Evolutionary conservation across 1,139 yeast genomes (phyloP).

Genomic region (Scheffersomyces titani): DNA sequence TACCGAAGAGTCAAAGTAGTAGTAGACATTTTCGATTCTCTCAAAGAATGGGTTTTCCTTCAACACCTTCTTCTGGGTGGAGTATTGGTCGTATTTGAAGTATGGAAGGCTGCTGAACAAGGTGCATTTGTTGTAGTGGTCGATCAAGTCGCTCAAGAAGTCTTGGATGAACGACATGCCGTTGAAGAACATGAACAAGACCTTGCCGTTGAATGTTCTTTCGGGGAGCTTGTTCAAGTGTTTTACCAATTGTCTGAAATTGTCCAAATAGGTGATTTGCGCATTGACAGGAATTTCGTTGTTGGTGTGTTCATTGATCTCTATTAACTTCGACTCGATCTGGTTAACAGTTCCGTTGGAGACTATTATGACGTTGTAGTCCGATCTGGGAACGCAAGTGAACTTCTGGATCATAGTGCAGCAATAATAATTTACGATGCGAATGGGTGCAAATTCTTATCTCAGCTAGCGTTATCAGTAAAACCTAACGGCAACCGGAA

Average conservation of each 20-base stretch:
- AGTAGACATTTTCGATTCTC: conserved; percentile 29
- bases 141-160: conserved; percentile 33
- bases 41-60: conserved; percentile 10
- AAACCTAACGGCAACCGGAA: neutral
- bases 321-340: conserved; percentile 29
- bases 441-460: conserved; percentile 1
- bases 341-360: conserved; percentile 37
- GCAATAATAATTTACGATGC: neutral
- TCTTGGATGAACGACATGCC: conserved; percentile 36
- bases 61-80: conserved; percentile 4
- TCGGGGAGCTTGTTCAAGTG: conserved; percentile 11
- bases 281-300: conserved; percentile 29
- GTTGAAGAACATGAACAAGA: conserved; percentile 43
- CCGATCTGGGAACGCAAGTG: conserved; percentile 35
- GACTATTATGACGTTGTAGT: conserved; percentile 36
- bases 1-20: conserved; percentile 37
- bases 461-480: neutral
- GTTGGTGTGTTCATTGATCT: conserved; percentile 24
- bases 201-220: conserved; percentile 27
- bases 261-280: conserved; percentile 26
- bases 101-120: conserved; percentile 6
- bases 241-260: conserved; percentile 25
- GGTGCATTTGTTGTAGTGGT: conserved; percentile 17
- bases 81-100: conserved; percentile 8
- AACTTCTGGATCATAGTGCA: conserved; percentile 35